A percentile compares a stretch with the other conserved stretches of the same genome.
phyloP scores from a whole-genome alignment of 1,284 basidiomycete genomes.

The Mycosarcoma mackinlayi region DNA sequence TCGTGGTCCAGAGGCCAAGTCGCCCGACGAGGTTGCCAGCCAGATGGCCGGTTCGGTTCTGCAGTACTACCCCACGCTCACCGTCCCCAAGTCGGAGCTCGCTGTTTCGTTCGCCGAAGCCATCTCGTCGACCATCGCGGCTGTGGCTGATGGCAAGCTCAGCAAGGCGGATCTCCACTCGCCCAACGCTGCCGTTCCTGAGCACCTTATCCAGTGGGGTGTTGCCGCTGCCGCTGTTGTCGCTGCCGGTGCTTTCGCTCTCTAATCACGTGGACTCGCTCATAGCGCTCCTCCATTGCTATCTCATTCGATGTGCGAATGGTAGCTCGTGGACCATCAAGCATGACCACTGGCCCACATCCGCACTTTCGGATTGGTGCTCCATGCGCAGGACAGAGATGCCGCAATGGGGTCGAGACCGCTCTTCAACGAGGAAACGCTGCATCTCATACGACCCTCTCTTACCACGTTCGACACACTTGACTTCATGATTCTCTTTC shows the following conservation, averaged over 20 bases:
- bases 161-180: conserved; percentile 31
- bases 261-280: conserved; percentile 46
- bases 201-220: conserved; percentile 38
- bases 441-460: not conserved
- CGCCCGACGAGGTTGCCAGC: conserved; percentile 54
- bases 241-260: conserved; percentile 61
- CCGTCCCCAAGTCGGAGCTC: conserved; percentile 36
- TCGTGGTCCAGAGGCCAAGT: conserved; percentile 40
- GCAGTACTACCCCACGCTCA: conserved; percentile 64
- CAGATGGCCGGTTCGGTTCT: conserved; percentile 59
- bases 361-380: not conserved
- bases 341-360: not conserved
- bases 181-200: conserved; percentile 36
- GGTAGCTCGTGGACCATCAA: too few species aligned
- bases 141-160: conserved; percentile 37
- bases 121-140: conserved; percentile 49
- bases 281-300: conserved; percentile 19
- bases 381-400: not conserved
- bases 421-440: not conserved
- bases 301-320: not conserved
- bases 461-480: conserved; percentile 2
- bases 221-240: conserved; percentile 55
- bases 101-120: conserved; percentile 35
- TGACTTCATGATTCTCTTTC: not conserved
- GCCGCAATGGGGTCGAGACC: conserved; percentile 4